Percentiles rank a stretch among this genome's conserved stretches.
phyloP scores from a whole-genome alignment of 2,329 filamentous ascomycete species.

The Rachicladosporium sp. region DNA sequence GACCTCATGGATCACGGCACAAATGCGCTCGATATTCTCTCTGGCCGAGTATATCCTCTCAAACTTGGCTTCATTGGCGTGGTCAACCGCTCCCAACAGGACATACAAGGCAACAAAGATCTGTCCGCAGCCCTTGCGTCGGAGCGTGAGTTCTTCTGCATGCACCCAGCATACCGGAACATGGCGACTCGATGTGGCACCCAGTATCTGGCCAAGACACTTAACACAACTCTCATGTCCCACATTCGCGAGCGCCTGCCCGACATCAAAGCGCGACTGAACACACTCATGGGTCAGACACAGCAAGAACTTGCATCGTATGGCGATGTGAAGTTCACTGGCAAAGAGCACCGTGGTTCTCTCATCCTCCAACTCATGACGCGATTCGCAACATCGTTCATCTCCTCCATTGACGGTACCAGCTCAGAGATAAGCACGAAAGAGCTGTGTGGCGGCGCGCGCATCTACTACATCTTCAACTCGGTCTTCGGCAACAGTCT shows the following conservation, averaged over 20 bases:
- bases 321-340: slow-evolving; percentile 93
- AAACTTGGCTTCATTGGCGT: slow-evolving; percentile 97
- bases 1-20: slow-evolving; percentile 99
- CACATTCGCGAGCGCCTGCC: slow-evolving; percentile 93
- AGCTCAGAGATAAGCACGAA: slow-evolving; percentile 98
- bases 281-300: slow-evolving; percentile 98
- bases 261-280: slow-evolving; percentile 94
- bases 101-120: slow-evolving; percentile 93
- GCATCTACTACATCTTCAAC: slow-evolving; percentile 99
- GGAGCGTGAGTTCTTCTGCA: slow-evolving; percentile 89
- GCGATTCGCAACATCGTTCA: slow-evolving; percentile 92
- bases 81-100: slow-evolving; percentile 94
- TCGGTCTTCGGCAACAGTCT: slow-evolving; percentile 95
- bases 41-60: slow-evolving; percentile 86
- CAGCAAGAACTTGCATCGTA: slow-evolving; percentile 97
- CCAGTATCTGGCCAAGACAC: slow-evolving; percentile 82
- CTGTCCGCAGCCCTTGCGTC: slow-evolving; percentile 81
- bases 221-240: slow-evolving; percentile 89
- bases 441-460: slow-evolving; percentile 84
- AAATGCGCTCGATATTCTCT: slow-evolving; percentile 94
- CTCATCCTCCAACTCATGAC: slow-evolving; percentile 97
- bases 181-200: slow-evolving; percentile 91
- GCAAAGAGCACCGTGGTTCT: slow-evolving; percentile 90
- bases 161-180: slow-evolving; percentile 93
- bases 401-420: slow-evolving; percentile 95